A percentile compares a stretch with the other conserved stretches of the same genome.
These are phyloP conservation scores for Microbotryum intermedium DNA, from an alignment of 1,284 basidiomycete species.

Conservation along the genomic window DNA sequence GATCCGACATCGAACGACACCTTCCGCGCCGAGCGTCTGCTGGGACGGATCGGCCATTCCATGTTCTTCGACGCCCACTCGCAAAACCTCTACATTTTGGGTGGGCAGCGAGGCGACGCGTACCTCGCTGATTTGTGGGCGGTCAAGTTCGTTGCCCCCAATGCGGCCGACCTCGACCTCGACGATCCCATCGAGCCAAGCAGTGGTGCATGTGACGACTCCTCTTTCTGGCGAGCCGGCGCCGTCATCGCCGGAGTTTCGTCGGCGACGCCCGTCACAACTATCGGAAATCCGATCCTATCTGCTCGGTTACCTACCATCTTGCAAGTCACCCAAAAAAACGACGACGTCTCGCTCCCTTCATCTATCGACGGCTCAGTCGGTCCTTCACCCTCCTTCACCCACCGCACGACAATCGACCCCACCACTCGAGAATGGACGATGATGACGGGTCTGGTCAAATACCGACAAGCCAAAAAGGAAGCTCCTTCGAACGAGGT, in stretches of 20 bases:
- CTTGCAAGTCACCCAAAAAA: slow-evolving; percentile 10
- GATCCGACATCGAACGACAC: slow-evolving; percentile 27
- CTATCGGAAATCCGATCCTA: neutral
- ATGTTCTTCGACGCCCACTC: slow-evolving; percentile 35
- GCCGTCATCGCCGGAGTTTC: slow-evolving; percentile 14
- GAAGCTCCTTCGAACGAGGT: slow-evolving; percentile 3
- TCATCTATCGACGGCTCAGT: neutral
- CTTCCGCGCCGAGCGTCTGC: slow-evolving; percentile 28
- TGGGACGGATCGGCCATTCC: slow-evolving; percentile 36
- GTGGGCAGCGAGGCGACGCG: slow-evolving; percentile 36
- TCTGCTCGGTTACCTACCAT: slow-evolving; percentile 10
- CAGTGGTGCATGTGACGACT: neutral
- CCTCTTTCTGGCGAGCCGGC: slow-evolving; percentile 14
- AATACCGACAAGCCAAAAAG: neutral
- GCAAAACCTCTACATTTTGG: slow-evolving; percentile 36
- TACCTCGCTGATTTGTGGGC: slow-evolving; percentile 38
- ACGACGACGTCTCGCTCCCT: neutral
- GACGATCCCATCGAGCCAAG: neutral
- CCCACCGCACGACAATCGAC: slow-evolving; percentile 37
- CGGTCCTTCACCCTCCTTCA: slow-evolving; percentile 37
- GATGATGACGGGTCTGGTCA: slow-evolving; percentile 35
- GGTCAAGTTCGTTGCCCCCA: neutral
- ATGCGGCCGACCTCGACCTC: neutral
- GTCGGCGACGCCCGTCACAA: neutral
- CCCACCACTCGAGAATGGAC: slow-evolving; percentile 33